Base-by-base conservation (phyloP, 83 land plant genomes). In the Diphasiastrum complanatum region DNA sequence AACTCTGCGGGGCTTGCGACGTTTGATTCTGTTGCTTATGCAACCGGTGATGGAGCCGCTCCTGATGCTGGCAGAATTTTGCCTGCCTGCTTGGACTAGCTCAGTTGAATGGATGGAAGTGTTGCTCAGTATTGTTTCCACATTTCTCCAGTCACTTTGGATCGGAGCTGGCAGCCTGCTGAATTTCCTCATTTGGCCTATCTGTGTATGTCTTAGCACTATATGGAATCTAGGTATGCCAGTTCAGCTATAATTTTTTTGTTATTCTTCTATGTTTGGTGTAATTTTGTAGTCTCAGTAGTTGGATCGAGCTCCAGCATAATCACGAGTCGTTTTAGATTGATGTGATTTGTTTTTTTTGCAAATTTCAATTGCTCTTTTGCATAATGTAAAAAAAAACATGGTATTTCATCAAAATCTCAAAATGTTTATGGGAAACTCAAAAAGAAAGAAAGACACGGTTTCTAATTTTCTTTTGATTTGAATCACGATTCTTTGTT, bases 21-120 rank as follows among this genome's bases (percentile, higher is more conserved):
- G 85, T 25, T 59, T 85, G 34, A 11, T 73, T 12, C 45, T 76
- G 26, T 35, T 81, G 26, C 4, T 88, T 1, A 60, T 81, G 61
- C 67, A 58, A 61, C 98, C 98, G 27, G 6, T 92, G 48, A 40
- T 60, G 34, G 88, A 73, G 48, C 91, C 91, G 2, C 47, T 88
- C 31, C 19, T 66, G 51, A 64, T 79, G 27, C 45, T 81, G 19
- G 41, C 61, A 16, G 81, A 66, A n/a, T 56, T 75, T 46, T 30
- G 88, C 20, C 53, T 71, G 40, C 98, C 98, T 14, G 5, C 77
- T 20, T 88, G 96, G 91, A 76, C 33, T 45, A 22, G 47, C 4
- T 54, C 63, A 43, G 24, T 68, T 62, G 75, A 77, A 19, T 50
- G 55, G 10, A 71, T 74, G 6, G 71, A 64, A 63, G 58, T 70